Evolutionary conservation across 2,329 filamentous ascomycete genomes (phyloP).

Genomic region (Neofusicoccum umdonicola): DNA sequence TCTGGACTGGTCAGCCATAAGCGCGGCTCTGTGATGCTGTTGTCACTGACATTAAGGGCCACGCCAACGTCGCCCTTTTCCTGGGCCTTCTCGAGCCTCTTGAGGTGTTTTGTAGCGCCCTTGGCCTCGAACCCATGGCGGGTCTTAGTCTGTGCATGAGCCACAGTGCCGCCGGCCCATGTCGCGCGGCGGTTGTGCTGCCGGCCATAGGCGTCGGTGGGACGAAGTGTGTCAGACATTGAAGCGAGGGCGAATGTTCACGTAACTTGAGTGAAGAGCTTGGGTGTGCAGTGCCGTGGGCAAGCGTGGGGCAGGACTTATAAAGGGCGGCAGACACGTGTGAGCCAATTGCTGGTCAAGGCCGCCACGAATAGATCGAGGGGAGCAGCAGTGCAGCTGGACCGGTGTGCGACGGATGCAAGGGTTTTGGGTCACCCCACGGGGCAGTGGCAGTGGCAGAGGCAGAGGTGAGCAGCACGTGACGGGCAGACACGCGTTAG

Average conservation of each 20-base stretch:
- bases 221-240: conserved; percentile 12
- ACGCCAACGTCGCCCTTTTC: conserved; percentile 20
- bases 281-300: background rate
- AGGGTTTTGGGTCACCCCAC: conserved; percentile 3
- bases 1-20: conserved; percentile 20
- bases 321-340: conserved; percentile 6
- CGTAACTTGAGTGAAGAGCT: background rate
- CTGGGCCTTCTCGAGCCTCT: conserved; percentile 22
- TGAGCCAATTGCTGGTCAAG: conserved; percentile 3
- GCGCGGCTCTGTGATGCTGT: background rate
- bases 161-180: background rate
- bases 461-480: conserved; percentile 2
- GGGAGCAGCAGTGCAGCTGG: too few species aligned
- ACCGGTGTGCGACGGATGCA: background rate
- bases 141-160: conserved; percentile 17
- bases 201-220: background rate
- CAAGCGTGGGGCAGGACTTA: background rate
- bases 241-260: background rate
- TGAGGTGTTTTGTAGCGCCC: conserved; percentile 25
- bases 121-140: conserved; percentile 28
- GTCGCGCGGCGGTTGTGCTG: conserved; percentile 14
- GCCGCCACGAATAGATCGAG: too few species aligned
- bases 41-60: conserved; percentile 22
- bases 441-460: background rate
- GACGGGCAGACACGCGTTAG: background rate